These are phyloP conservation scores for Ambrosia hybrid DNA, from an alignment of 140 eudicot genomes.

Conservation along the genomic window DNA sequence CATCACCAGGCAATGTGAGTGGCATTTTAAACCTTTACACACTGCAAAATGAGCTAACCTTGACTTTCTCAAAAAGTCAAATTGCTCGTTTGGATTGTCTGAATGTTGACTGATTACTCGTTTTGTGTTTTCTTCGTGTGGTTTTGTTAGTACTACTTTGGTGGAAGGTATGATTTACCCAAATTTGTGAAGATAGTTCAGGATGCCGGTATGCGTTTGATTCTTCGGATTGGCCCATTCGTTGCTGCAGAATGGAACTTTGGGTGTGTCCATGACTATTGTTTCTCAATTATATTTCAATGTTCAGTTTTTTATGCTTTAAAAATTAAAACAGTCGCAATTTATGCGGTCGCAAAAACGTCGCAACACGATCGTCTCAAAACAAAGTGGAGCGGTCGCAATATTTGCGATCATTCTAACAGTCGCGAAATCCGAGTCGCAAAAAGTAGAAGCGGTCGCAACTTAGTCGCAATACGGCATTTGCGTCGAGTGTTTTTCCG, in stretches of 20 bases:
- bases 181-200: conserved; percentile 93
- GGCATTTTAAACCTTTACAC: conserved; percentile 8
- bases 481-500: too few relatives aligned
- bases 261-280: conserved; percentile 48
- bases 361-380: too few relatives aligned
- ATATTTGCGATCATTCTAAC: too few relatives aligned
- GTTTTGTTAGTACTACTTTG: conserved; percentile 68
- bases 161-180: conserved; percentile 82
- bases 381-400: too few relatives aligned
- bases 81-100: too few relatives aligned
- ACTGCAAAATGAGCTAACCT: neutral
- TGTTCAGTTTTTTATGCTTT: neutral
- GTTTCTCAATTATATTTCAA: neutral
- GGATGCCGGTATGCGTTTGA: conserved; percentile 80
- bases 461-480: too few relatives aligned
- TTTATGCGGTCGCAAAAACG: too few relatives aligned
- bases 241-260: conserved; percentile 99
- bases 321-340: too few relatives aligned
- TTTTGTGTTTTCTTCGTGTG: neutral
- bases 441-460: too few relatives aligned
- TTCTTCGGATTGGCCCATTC: conserved; percentile 94
- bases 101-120: conserved; percentile 14
- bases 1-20: conserved; percentile 83
- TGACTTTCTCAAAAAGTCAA: neutral
- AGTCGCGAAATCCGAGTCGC: too few relatives aligned